A percentile compares a stretch with the other conserved stretches of the same genome.
Evolutionary conservation across 352 stramenopile species (phyloP).

Genomic region (Thalassiosira mediterranea): DNA sequence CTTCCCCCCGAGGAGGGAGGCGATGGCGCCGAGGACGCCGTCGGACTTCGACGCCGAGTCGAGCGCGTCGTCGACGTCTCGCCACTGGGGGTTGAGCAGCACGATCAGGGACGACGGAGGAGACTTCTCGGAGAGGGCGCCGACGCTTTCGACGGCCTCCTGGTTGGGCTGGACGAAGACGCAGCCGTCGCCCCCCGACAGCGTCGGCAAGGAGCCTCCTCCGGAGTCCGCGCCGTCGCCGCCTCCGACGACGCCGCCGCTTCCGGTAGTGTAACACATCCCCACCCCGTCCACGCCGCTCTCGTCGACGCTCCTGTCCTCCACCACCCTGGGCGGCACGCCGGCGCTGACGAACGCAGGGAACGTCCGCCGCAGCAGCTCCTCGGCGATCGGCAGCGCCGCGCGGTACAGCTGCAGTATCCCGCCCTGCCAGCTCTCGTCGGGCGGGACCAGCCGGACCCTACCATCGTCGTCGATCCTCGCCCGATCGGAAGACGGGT

Average conservation of each 20-base stretch:
- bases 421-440: slow-evolving; percentile 84
- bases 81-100: slow-evolving; percentile 83
- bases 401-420: slow-evolving; percentile 76
- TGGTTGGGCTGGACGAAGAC: slow-evolving; percentile 78
- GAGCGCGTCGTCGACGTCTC: slow-evolving; percentile 81
- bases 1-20: slow-evolving; percentile 83
- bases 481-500: slow-evolving; percentile 4
- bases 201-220: slow-evolving; percentile 36
- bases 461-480: slow-evolving; percentile 3
- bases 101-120: slow-evolving; percentile 53
- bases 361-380: slow-evolving; percentile 41
- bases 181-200: slow-evolving; percentile 63
- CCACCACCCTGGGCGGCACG: slow-evolving; percentile 68
- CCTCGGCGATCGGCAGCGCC: slow-evolving; percentile 32
- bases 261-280: slow-evolving; percentile 65
- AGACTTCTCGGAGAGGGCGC: slow-evolving; percentile 46
- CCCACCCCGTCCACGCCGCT: slow-evolving; percentile 82
- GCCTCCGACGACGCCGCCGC: slow-evolving; percentile 3
- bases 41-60: slow-evolving; percentile 69
- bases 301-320: slow-evolving; percentile 81
- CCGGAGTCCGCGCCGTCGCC: slow-evolving; percentile 25
- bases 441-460: slow-evolving; percentile 71
- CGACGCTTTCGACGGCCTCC: slow-evolving; percentile 71
- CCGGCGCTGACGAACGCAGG: slow-evolving; percentile 27
- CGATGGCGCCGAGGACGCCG: slow-evolving; percentile 68